A percentile compares a stretch with the other conserved stretches of the same genome.
phyloP scores from a whole-genome alignment of 768 basidiomycete species.

The Pulveroboletus sp. region DNA sequence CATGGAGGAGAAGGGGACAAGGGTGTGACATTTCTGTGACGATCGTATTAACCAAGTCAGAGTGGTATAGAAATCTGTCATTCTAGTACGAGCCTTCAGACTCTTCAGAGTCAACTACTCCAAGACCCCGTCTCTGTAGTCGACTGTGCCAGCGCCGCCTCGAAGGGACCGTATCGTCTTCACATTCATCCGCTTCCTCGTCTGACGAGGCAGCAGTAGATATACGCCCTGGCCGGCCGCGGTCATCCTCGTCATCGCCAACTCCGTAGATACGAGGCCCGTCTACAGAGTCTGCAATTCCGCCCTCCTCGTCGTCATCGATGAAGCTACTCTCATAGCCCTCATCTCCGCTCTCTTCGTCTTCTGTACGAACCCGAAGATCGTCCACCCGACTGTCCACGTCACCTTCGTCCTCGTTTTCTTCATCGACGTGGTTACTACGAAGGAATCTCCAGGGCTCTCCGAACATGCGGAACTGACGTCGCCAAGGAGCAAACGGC shows the following conservation, averaged over 20 bases:
- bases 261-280: conserved; percentile 25
- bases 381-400: neutral
- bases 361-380: conserved; percentile 9
- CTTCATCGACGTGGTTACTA: conserved; percentile 20
- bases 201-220: conserved; percentile 13
- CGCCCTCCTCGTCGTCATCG: conserved; percentile 37
- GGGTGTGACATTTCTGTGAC: too few species aligned
- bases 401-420: conserved; percentile 18
- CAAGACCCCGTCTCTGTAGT: neutral
- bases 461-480: conserved; percentile 11
- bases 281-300: neutral
- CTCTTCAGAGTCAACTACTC: conserved; percentile 21
- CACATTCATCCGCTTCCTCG: conserved; percentile 13
- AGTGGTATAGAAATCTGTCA: neutral
- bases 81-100: conserved; percentile 19
- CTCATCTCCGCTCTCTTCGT: conserved; percentile 30
- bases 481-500: conserved; percentile 17
- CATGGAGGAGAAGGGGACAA: too few species aligned
- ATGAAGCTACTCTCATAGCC: conserved; percentile 55
- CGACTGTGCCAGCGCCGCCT: neutral
- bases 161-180: neutral
- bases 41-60: too few species aligned
- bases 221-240: neutral
- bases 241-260: conserved; percentile 9
- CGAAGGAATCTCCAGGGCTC: conserved; percentile 16